These are phyloP conservation scores for Lipomyces orientalis DNA, from an alignment of 805 yeast genomes.

Conservation along the genomic window DNA sequence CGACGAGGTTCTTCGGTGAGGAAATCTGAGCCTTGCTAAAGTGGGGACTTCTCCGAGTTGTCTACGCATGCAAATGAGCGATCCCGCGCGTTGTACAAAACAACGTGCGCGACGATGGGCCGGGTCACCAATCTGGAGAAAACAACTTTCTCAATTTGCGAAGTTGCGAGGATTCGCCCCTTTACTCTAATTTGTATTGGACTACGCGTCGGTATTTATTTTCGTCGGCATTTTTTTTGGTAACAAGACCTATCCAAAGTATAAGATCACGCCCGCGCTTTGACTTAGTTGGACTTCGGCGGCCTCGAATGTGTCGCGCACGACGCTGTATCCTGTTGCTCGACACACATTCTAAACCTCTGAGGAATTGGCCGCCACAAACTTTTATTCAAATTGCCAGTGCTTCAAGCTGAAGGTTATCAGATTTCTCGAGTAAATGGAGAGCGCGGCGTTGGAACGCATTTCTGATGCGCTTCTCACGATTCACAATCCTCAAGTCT, in stretches of 20 bases:
- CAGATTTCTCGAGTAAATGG: constrained; percentile 12
- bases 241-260: not conserved
- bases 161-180: not conserved
- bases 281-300: not conserved
- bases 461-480: constrained; percentile 78
- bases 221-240: too few relatives aligned
- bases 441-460: constrained; percentile 55
- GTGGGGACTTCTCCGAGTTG: not conserved
- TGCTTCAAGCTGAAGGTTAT: not conserved
- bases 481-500: constrained; percentile 69
- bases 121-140: not conserved
- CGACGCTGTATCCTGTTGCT: not conserved
- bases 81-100: not conserved
- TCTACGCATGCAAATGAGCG: too few relatives aligned
- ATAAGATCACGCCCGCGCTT: not conserved
- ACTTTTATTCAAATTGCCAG: not conserved
- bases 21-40: not conserved
- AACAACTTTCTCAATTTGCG: not conserved
- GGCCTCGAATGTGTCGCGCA: not conserved
- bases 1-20: not conserved
- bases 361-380: not conserved
- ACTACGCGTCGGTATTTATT: not conserved
- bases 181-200: not conserved
- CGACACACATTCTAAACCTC: not conserved
- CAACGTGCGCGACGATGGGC: not conserved